These are phyloP conservation scores for Boechera divaricarpa DNA, from an alignment of 345 rosid genomes.

Conservation along the genomic window DNA sequence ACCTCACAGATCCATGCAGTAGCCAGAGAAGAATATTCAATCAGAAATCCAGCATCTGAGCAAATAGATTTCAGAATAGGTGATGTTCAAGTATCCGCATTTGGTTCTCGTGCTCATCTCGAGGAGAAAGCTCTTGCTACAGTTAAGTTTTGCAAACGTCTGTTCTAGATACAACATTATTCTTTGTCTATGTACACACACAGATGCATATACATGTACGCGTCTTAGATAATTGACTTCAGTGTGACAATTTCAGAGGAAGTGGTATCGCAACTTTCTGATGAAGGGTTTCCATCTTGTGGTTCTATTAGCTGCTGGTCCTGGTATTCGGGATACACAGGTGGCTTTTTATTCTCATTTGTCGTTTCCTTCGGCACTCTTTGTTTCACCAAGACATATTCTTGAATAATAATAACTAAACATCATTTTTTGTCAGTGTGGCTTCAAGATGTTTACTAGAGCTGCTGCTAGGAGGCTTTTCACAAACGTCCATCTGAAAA, in stretches of 20 bases:
- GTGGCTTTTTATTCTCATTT: constrained; percentile 40
- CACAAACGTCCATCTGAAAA: constrained; percentile 79
- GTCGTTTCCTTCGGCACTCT: constrained; percentile 19
- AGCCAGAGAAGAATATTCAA: constrained; percentile 57
- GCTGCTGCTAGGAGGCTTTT: constrained; percentile 97
- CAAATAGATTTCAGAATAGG: constrained; percentile 57
- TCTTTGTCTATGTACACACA: background rate
- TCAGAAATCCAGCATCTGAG: constrained; percentile 53
- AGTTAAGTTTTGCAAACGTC: constrained; percentile 55
- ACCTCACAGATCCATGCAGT: constrained; percentile 76
- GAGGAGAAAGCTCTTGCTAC: constrained; percentile 95
- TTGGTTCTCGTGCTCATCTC: constrained; percentile 99
- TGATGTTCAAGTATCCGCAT: constrained; percentile 79
- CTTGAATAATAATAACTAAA: background rate
- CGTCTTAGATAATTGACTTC: constrained; percentile 36
- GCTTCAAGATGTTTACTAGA: constrained; percentile 99
- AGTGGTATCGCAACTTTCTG: constrained; percentile 94
- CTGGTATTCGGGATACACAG: constrained; percentile 98
- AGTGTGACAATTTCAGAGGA: constrained; percentile 66
- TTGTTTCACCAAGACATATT: background rate
- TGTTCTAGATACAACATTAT: constrained; percentile 8
- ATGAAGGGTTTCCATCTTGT: constrained; percentile 99
- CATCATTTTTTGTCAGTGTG: constrained; percentile 63
- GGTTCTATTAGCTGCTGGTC: constrained; percentile 85
- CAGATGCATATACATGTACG: constrained; percentile 6